Evolutionary conservation across 2,329 filamentous ascomycete genomes (phyloP).

Genomic region (Hirsutella rhossiliensis): DNA sequence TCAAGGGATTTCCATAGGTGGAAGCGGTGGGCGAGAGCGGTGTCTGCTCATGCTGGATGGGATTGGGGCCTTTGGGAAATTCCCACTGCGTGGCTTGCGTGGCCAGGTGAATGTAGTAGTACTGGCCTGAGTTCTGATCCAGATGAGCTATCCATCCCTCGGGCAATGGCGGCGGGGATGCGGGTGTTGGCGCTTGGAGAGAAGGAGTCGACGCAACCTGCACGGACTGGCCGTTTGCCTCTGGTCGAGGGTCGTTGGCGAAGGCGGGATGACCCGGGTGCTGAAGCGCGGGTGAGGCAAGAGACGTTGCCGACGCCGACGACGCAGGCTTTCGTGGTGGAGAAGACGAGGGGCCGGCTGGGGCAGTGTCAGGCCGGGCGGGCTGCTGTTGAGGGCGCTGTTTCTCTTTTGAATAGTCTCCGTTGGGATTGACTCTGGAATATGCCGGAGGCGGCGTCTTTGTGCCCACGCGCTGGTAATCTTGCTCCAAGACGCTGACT

Average conservation of each 20-base stretch:
- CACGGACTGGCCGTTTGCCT: slow-evolving; percentile 34
- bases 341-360: slow-evolving; percentile 12
- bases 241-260: slow-evolving; percentile 63
- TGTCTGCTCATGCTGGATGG: slow-evolving; percentile 67
- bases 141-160: slow-evolving; percentile 98
- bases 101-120: slow-evolving; percentile 96
- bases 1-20: slow-evolving; percentile 62
- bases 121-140: slow-evolving; percentile 90
- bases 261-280: slow-evolving; percentile 75
- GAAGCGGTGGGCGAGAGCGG: slow-evolving; percentile 75
- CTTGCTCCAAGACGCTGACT: slow-evolving; percentile 68
- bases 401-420: slow-evolving; percentile 69
- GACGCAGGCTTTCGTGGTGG: slow-evolving; percentile 17
- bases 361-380: slow-evolving; percentile 6
- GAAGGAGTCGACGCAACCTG: slow-evolving; percentile 30
- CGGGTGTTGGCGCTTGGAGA: slow-evolving; percentile 42
- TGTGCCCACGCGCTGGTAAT: slow-evolving; percentile 70
- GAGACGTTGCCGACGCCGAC: slow-evolving; percentile 10
- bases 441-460: slow-evolving; percentile 93
- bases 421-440: slow-evolving; percentile 55
- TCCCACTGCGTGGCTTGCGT: slow-evolving; percentile 98
- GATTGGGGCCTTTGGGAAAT: slow-evolving; percentile 90
- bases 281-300: slow-evolving; percentile 37
- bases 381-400: slow-evolving; percentile 32
- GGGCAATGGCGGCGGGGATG: slow-evolving; percentile 82